Evolutionary conservation across 129 eudicot genomes (phyloP).

Genomic region (Pulicaria dysenterica): DNA sequence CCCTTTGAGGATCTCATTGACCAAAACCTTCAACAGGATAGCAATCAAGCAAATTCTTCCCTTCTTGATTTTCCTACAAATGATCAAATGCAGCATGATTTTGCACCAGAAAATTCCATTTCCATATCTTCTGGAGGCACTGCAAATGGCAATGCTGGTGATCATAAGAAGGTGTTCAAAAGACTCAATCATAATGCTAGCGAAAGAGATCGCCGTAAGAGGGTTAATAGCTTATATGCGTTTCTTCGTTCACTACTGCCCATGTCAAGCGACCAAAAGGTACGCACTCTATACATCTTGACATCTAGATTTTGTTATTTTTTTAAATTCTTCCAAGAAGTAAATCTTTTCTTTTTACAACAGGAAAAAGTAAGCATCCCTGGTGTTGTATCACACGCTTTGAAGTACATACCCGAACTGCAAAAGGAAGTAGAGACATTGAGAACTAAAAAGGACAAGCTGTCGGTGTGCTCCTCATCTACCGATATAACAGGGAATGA

Average conservation of each 20-base stretch:
- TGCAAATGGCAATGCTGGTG: neutral
- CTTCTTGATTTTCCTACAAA: neutral
- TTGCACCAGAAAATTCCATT: constrained; percentile 21
- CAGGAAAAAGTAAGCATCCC: constrained; percentile 53
- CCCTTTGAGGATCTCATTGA: constrained; percentile 27
- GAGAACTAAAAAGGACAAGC: constrained; percentile 28
- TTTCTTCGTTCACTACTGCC: constrained; percentile 33
- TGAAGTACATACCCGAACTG: constrained; percentile 49
- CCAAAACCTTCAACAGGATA: constrained; percentile 16
- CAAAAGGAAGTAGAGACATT: constrained; percentile 45
- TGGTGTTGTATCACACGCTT: constrained; percentile 21
- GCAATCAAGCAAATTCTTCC: constrained; percentile 16
- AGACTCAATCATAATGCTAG: constrained; percentile 34
- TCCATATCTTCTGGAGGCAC: constrained; percentile 20
- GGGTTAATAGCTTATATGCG: constrained; percentile 27
- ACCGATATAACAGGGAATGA: constrained; percentile 12
- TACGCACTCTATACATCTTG: constrained; percentile 5
- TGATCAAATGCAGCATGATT: constrained; percentile 15
- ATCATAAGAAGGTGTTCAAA: constrained; percentile 12
- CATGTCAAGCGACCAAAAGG: constrained; percentile 14
- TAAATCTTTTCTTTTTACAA: neutral
- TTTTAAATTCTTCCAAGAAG: neutral
- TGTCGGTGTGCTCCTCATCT: constrained; percentile 21
- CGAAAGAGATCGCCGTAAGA: constrained; percentile 39
- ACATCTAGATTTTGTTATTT: neutral